Evolutionary conservation across 441 rosid species (phyloP), one percentile per base, ranked within the genome.

Genomic region (Kokia cookei): DNA sequence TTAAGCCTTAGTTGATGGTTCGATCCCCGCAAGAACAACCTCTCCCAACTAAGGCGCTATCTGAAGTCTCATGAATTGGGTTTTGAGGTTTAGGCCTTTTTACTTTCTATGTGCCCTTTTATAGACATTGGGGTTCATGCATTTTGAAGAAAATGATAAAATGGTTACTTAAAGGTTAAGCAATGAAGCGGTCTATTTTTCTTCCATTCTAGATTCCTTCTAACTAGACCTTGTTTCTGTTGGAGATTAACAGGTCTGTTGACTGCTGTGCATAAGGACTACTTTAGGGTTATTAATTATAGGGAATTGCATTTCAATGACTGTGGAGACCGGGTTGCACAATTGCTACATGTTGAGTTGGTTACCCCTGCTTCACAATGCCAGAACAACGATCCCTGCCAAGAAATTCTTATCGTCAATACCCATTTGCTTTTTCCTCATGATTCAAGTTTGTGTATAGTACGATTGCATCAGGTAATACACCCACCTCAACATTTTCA

Each of bases 401-500:
- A 88, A 78, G 85, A 93, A 82, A 87, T 93, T 71, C 82, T 93
- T 77, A 88, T 93, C 32, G 97, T 93, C 17, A 93, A 91, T 74
- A 93, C 98, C 70, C 98, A 93, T 82, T 85, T 93, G 87, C 69
- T 93, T 51, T 93, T 93, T 79, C 98, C 98, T 71, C 98, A 93
- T 64, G 87, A 93, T 83, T 85, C 96, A 8, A 93, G 88, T 73
- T 75, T 91, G 47, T 91, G 88, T 50, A 78, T 93, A 57, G 97
- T 87, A 5, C 82, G 98, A 71, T 74, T 91, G 79, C 86, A 86
- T 67, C 97, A 91, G 90, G 97, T 89, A 54, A 19, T 12, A 8
- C 62, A 69, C 27, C 29, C 14, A 32, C 14, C 22, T 6, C 57
- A 47, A 7, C 29, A n/a, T 43, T 37, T 35, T 61, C 17, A 15